Conservation (phyloP, 805 yeast species). For the Candida pseudofarinosa region DNA sequence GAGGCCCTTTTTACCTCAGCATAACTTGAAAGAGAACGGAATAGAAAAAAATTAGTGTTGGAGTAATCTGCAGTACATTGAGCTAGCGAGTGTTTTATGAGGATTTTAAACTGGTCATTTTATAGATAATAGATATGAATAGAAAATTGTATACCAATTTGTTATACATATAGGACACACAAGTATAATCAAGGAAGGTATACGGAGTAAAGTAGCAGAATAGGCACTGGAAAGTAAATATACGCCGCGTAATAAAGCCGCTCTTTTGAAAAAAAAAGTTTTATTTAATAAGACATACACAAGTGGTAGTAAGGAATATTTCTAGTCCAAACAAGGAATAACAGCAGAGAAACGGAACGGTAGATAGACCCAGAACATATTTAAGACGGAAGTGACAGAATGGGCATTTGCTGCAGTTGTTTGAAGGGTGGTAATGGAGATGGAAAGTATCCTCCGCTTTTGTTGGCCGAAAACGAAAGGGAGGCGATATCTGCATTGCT, state of each 20-base stretch:
- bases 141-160: background rate
- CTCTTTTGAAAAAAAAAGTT: background rate
- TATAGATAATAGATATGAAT: background rate
- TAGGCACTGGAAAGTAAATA: background rate
- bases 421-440: constrained; percentile 43
- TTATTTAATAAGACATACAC: background rate
- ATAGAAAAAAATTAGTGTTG: background rate
- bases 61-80: background rate
- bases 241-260: background rate
- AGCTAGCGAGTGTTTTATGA: background rate
- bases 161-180: background rate
- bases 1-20: too few species aligned
- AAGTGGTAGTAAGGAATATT: background rate
- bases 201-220: background rate
- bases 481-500: constrained; percentile 90
- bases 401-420: constrained; percentile 45
- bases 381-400: constrained; percentile 7
- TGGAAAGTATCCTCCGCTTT: constrained; percentile 67
- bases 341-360: background rate
- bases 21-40: background rate
- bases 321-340: background rate
- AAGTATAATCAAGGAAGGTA: background rate
- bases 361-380: background rate
- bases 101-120: constrained; percentile 1
- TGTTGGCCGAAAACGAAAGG: constrained; percentile 89